A percentile compares a stretch with the other conserved stretches of the same genome.
These are phyloP conservation scores for Candida ponderosae DNA, from an alignment of 805 yeast species.

Conservation along the genomic window DNA sequence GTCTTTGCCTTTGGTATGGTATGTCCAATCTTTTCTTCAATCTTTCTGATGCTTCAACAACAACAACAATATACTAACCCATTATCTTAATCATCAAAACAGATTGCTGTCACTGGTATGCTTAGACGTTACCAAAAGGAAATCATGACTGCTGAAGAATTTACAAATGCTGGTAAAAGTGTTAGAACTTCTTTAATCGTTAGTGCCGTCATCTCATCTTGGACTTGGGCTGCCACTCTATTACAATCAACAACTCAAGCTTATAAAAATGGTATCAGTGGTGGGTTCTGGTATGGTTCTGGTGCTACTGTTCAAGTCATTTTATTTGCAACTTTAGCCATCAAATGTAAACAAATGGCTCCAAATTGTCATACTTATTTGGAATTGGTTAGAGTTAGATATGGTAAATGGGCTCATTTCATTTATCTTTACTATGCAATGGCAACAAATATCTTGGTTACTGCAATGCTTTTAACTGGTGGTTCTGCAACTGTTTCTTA, in stretches of 20 bases:
- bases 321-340: conserved; percentile 78
- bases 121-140: conserved; percentile 77
- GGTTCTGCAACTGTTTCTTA: conserved; percentile 79
- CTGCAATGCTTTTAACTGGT: conserved; percentile 88
- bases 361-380: conserved; percentile 89
- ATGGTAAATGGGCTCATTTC: conserved; percentile 68
- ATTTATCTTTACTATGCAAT: conserved; percentile 73
- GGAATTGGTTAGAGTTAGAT: conserved; percentile 76
- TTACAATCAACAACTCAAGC: conserved; percentile 73
- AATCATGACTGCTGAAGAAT: conserved; percentile 87
- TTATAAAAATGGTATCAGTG: conserved; percentile 60
- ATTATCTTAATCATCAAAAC: too few species aligned
- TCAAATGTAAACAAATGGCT: conserved; percentile 81
- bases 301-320: conserved; percentile 87
- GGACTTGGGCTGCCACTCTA: conserved; percentile 91
- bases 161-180: conserved; percentile 86
- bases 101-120: conserved; percentile 60
- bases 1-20: conserved; percentile 76
- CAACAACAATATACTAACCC: too few species aligned
- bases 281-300: conserved; percentile 74
- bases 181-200: conserved; percentile 81
- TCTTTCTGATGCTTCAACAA: too few species aligned
- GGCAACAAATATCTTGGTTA: conserved; percentile 82
- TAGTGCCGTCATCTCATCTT: conserved; percentile 85
- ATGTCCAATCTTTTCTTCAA: too few species aligned